Conservation (phyloP, 345 rosid genomes). For the Isatis tinctoria region DNA sequence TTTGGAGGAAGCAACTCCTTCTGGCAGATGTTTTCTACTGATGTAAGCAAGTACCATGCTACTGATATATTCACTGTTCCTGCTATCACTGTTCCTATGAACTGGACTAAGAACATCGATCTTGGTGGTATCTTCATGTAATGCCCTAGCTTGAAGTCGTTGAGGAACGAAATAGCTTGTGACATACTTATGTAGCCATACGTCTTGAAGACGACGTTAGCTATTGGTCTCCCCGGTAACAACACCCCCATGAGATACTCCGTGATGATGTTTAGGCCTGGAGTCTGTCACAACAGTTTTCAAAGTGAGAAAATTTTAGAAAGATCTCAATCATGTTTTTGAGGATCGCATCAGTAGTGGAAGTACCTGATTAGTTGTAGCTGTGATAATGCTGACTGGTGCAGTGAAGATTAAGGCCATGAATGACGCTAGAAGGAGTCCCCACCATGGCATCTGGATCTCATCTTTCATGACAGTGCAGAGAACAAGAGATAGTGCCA, state of each 20-base stretch:
- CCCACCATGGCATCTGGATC: slow-evolving; percentile 78
- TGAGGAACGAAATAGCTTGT: slow-evolving; percentile 53
- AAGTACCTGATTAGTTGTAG: slow-evolving; percentile 54
- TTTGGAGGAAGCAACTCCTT: slow-evolving; percentile 46
- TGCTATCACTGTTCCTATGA: slow-evolving; percentile 48
- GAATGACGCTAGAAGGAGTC: slow-evolving; percentile 47
- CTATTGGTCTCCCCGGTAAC: slow-evolving; percentile 58
- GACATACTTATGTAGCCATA: slow-evolving; percentile 55
- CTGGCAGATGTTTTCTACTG: slow-evolving; percentile 50
- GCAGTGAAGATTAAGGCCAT: slow-evolving; percentile 50
- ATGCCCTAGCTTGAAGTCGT: slow-evolving; percentile 59
- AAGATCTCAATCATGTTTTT: not conserved
- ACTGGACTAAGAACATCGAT: slow-evolving; percentile 53
- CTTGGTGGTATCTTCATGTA: slow-evolving; percentile 62
- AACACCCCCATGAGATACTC: slow-evolving; percentile 58
- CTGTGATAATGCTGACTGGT: slow-evolving; percentile 54
- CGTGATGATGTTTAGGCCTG: slow-evolving; percentile 55
- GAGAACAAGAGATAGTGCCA: slow-evolving; percentile 41
- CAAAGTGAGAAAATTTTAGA: not conserved
- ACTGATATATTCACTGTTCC: slow-evolving; percentile 48
- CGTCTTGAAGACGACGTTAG: slow-evolving; percentile 56
- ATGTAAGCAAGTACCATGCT: slow-evolving; percentile 49
- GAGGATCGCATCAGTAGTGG: not conserved
- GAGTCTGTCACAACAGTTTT: slow-evolving; percentile 30
- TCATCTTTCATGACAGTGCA: slow-evolving; percentile 49